These are phyloP conservation scores for Oehlia diaphana DNA, from an alignment of 192 early-diverging fungal species.

Conservation along the genomic window DNA sequence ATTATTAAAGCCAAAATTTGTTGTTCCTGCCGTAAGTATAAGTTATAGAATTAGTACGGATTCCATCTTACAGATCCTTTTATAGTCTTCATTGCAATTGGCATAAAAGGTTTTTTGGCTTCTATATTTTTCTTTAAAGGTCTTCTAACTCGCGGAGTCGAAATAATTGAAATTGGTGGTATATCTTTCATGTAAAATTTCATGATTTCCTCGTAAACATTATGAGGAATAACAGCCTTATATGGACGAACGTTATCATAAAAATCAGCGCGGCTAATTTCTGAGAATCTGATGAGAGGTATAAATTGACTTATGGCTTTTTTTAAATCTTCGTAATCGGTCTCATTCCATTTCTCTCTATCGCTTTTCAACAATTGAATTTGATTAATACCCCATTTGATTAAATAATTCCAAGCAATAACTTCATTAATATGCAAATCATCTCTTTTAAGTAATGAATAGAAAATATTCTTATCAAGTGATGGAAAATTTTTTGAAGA, in stretches of 20 bases:
- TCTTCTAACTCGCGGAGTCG: background rate
- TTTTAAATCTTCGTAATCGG: background rate
- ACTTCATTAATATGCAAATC: constrained; percentile 4
- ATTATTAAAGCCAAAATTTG: too few relatives aligned
- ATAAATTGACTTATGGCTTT: background rate
- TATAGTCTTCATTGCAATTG: too few relatives aligned
- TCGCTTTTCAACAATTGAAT: background rate
- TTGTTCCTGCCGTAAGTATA: too few relatives aligned
- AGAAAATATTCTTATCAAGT: too few relatives aligned
- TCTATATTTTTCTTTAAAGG: too few relatives aligned
- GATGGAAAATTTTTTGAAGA: too few relatives aligned
- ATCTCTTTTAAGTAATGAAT: too few relatives aligned
- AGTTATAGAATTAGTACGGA: too few relatives aligned
- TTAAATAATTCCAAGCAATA: constrained; percentile 4
- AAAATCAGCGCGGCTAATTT: background rate
- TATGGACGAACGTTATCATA: constrained; percentile 5
- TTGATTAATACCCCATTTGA: too few relatives aligned
- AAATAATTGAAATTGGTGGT: background rate
- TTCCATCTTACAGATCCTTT: too few relatives aligned
- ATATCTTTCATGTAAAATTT: background rate
- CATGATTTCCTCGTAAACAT: background rate
- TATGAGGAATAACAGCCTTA: background rate
- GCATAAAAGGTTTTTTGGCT: too few relatives aligned
- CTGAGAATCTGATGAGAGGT: constrained; percentile 11
- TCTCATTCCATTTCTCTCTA: background rate